Evolutionary conservation across 352 stramenopile species (phyloP), one percentile per base, ranked within the genome.

Genomic region (Phytophthora hibernalis): DNA sequence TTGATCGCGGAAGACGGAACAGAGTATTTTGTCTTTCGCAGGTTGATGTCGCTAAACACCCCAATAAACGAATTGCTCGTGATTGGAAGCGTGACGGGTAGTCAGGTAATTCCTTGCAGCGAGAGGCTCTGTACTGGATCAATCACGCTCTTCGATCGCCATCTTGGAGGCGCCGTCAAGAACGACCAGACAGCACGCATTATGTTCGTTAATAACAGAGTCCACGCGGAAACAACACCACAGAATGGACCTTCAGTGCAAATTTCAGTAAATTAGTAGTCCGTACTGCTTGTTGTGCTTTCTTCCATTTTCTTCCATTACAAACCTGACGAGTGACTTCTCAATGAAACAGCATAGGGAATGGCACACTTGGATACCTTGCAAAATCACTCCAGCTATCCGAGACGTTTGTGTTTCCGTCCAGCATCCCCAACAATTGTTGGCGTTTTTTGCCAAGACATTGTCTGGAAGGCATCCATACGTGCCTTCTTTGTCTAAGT

Each of bases 1-100:
- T 33, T 54, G 38, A 11, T 52, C 16, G 35, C 44, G 11, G 45
- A 45, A 12, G 38, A 54, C 15, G 54, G 38, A 45, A 16, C 21
- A 0, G 54, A 70, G 22, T 65, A 50, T 21, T 51, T 70, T 6
- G 54, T 65, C 7, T 8, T 70, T 11, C 54, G 55, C n/a, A 54
- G 49, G 5, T 12, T 70, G 30, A 16, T 60, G 28, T 60, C 54
- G 48, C 9, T 60, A 8, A 20, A 24, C 2, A 50, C 37, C 11
- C 21, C 37, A 16, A 18, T 3, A 22, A 28, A 65, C 10, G 62
- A 65, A 1, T 20, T 65, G 16, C 12, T 65, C 18, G 15, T 55
- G 20, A 45, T 70, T 33, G 62, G 45, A 22, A 55, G 15, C n/a
- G 26, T 70, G 3, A 47, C 30, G 9, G 62, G 54, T 0, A 21